Conservation (phyloP, 176 grass and related monocot species). For the Rhynchospora breviuscula region DNA sequence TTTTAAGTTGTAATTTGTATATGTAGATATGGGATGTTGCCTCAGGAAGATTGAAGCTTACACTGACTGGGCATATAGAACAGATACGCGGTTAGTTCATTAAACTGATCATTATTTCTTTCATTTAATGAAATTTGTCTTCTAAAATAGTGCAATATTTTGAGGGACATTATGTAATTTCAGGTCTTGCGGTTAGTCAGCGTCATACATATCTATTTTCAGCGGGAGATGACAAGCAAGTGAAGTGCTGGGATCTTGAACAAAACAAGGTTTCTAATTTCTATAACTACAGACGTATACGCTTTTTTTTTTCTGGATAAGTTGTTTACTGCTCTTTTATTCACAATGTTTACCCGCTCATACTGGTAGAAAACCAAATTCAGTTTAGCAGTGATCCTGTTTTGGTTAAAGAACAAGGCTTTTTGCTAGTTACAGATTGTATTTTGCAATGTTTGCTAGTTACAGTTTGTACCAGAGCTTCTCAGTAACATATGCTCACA, state of each 20-base stretch:
- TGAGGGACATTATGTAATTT: constrained; percentile 17
- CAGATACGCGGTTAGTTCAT: constrained; percentile 74
- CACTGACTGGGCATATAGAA: constrained; percentile 93
- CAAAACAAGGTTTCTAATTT: constrained; percentile 83
- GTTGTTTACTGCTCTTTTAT: background rate
- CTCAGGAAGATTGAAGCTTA: constrained; percentile 89
- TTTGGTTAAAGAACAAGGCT: background rate
- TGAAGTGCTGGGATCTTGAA: constrained; percentile 99
- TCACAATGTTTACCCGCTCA: background rate
- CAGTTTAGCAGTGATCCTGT: background rate
- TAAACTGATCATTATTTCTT: background rate
- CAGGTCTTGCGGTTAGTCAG: constrained; percentile 96
- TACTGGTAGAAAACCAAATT: background rate
- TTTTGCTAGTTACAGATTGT: background rate
- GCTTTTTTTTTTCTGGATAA: background rate
- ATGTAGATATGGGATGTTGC: constrained; percentile 98
- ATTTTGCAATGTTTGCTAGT: background rate
- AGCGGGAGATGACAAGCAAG: constrained; percentile 99
- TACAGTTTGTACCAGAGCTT: background rate
- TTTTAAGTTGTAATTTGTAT: constrained; percentile 15
- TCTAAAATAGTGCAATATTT: constrained; percentile 3
- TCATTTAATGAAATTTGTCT: background rate
- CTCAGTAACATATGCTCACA: background rate
- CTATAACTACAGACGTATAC: background rate
- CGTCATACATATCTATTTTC: constrained; percentile 95